Evolutionary conservation across 2,329 filamentous ascomycete genomes (phyloP), one percentile per base, ranked within the genome.

Genomic region (Ascocoryne sarcoides): DNA sequence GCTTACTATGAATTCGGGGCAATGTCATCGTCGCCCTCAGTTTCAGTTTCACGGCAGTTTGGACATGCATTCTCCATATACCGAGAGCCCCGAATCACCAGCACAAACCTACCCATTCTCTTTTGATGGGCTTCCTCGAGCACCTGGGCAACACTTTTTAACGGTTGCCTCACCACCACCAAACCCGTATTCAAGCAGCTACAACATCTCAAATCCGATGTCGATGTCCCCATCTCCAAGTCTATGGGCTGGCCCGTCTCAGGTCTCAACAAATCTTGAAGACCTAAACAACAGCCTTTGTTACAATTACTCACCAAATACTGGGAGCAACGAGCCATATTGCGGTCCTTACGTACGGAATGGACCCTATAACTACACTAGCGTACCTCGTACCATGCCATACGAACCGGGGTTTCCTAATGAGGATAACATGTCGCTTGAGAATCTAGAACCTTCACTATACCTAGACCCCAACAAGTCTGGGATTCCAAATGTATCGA

Each of bases 111-210:
- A 41, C 40, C 37, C 43, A 23, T 36, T 41, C 38, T 47, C 53
- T 44, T 54, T 50, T 50, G 51, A 57, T 37, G 48, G 49, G 36
- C 49, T 52, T 39, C 48, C 54, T 42, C 51, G 42, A 44, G 20
- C 35, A 15, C 32, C 47, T 35, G 45, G 46, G 23, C 50, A 56
- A 36, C 43, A 46, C 18, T 49, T 52, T 40, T 46, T 58, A 46
- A 47, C 40, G 14, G 18, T 37, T 36, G 28, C 46, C 12, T 37
- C 46, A 28, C 17, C 47, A n/a, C 15, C 46, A 35, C 18, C 43
- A 23, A 40, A 43, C 16, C 36, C 46, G n/a, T 40, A 46, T n/a
- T 19, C 42, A 14, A 40, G 31, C 31, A 43, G 44, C 42, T 54
- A 45, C 39, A 46, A 42, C 35, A 32, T 50, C 12, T 36, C 46